phyloP scores from a whole-genome alignment of 345 rosid genomes.

The Ailanthus altissimus region DNA sequence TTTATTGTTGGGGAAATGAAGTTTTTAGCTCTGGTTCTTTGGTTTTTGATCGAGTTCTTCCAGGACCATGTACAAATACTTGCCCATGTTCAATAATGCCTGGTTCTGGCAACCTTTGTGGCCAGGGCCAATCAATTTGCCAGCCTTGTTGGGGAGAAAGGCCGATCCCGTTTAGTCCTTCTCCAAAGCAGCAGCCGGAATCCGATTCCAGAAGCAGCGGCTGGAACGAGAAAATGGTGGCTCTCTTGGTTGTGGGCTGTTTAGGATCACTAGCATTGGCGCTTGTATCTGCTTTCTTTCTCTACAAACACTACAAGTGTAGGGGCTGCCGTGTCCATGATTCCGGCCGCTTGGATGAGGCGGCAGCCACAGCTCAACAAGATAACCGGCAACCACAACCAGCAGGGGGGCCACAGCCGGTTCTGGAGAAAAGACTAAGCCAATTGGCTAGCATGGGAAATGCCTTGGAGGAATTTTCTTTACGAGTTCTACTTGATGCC shows the following conservation, averaged over 20 bases:
- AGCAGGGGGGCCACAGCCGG: slow-evolving; percentile 16
- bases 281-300: slow-evolving; percentile 40
- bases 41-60: slow-evolving; percentile 48
- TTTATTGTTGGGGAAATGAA: slow-evolving; percentile 69
- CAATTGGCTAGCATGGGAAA: slow-evolving; percentile 61
- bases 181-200: neutral
- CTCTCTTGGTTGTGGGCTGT: slow-evolving; percentile 61
- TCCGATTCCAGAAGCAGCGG: slow-evolving; percentile 5
- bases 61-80: slow-evolving; percentile 51
- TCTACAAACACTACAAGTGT: slow-evolving; percentile 44
- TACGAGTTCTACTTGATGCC: slow-evolving; percentile 42
- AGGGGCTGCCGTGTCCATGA: slow-evolving; percentile 65
- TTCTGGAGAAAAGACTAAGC: slow-evolving; percentile 62
- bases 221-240: slow-evolving; percentile 48
- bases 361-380: slow-evolving; percentile 14
- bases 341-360: slow-evolving; percentile 61
- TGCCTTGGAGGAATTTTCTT: slow-evolving; percentile 60
- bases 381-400: neutral
- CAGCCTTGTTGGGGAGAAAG: neutral
- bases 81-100: slow-evolving; percentile 34
- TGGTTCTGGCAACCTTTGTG: slow-evolving; percentile 36
- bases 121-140: slow-evolving; percentile 31
- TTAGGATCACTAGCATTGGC: slow-evolving; percentile 49
- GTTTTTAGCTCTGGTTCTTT: slow-evolving; percentile 25
- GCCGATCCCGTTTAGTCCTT: neutral